Evolutionary conservation across 1,284 basidiomycete species (phyloP).

Genomic region (Fomitopsis betulina): DNA sequence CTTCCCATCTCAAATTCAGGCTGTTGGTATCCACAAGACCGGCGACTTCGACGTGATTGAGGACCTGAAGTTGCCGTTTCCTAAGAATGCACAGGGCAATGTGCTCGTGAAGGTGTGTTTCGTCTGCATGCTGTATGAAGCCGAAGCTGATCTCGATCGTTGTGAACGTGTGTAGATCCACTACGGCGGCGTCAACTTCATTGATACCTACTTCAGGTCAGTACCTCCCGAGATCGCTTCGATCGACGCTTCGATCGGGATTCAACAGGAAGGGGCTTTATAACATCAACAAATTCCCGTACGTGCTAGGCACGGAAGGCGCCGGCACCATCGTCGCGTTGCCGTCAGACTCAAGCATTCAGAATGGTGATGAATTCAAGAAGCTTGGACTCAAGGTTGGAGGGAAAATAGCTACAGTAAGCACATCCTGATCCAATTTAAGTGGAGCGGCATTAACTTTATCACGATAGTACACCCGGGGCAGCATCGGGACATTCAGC

Average conservation of each 20-base stretch:
- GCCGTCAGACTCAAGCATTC: slow-evolving; percentile 52
- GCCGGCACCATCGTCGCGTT: slow-evolving; percentile 74
- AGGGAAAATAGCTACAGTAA: slow-evolving; percentile 59
- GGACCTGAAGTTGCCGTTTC: slow-evolving; percentile 55
- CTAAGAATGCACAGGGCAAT: slow-evolving; percentile 56
- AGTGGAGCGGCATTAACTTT: not conserved
- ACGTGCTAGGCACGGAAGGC: slow-evolving; percentile 74
- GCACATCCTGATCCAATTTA: not conserved
- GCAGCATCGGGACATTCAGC: slow-evolving; percentile 21
- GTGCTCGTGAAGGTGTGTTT: slow-evolving; percentile 74
- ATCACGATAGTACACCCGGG: slow-evolving; percentile 34
- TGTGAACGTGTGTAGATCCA: slow-evolving; percentile 37
- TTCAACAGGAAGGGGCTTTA: slow-evolving; percentile 53
- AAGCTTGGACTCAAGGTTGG: slow-evolving; percentile 56
- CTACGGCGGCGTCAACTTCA: slow-evolving; percentile 79
- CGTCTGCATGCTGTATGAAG: not conserved
- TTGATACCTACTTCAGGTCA: slow-evolving; percentile 75
- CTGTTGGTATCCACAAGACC: slow-evolving; percentile 50
- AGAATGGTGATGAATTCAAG: slow-evolving; percentile 56
- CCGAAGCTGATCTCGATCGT: not conserved
- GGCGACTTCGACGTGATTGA: slow-evolving; percentile 83
- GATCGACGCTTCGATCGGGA: not conserved
- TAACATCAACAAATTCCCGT: slow-evolving; percentile 57
- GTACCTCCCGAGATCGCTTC: not conserved
- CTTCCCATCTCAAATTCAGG: slow-evolving; percentile 47